phyloP scores from a whole-genome alignment of 1,139 yeast genomes.

The Blastobotrys proliferans region DNA sequence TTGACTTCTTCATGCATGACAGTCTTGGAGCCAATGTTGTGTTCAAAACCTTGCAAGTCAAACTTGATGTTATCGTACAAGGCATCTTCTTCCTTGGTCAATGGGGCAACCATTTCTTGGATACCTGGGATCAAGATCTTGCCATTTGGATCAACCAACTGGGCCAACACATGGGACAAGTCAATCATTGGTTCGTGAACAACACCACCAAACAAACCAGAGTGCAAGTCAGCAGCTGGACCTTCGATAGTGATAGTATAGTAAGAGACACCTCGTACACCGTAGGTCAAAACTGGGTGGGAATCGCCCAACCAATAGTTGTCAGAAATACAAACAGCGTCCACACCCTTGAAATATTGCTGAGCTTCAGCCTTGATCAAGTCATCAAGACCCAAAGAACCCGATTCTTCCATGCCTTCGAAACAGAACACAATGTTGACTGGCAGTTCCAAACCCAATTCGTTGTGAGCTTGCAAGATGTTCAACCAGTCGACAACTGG shows the following conservation, averaged over 20 bases:
- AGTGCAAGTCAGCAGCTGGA: conserved; percentile 95
- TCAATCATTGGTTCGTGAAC: conserved; percentile 98
- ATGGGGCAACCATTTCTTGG: conserved; percentile 90
- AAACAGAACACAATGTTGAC: conserved; percentile 89
- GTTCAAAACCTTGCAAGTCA: conserved; percentile 76
- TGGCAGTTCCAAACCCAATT: conserved; percentile 81
- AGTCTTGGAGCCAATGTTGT: conserved; percentile 84
- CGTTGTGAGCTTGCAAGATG: conserved; percentile 83
- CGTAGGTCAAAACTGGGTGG: conserved; percentile 95
- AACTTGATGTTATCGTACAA: conserved; percentile 85
- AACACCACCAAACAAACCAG: conserved; percentile 96
- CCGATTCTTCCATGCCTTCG: conserved; percentile 99
- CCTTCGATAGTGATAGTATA: conserved; percentile 79
- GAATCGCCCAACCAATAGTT: conserved; percentile 98
- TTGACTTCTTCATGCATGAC: conserved; percentile 72
- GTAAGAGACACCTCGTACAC: conserved; percentile 94
- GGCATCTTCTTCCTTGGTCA: conserved; percentile 69
- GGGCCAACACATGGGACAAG: conserved; percentile 67
- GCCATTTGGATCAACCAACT: conserved; percentile 71
- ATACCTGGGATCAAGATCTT: conserved; percentile 84
- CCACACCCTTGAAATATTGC: conserved; percentile 77
- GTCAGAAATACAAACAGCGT: conserved; percentile 93
- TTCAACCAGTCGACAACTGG: conserved; percentile 98
- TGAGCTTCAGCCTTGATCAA: conserved; percentile 76
- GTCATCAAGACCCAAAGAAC: conserved; percentile 85